A percentile compares a stretch with the other conserved stretches of the same genome.
These are phyloP conservation scores for Entamoeba invadens DNA, from an alignment of 208 protist genomes.

Conservation along the genomic window DNA sequence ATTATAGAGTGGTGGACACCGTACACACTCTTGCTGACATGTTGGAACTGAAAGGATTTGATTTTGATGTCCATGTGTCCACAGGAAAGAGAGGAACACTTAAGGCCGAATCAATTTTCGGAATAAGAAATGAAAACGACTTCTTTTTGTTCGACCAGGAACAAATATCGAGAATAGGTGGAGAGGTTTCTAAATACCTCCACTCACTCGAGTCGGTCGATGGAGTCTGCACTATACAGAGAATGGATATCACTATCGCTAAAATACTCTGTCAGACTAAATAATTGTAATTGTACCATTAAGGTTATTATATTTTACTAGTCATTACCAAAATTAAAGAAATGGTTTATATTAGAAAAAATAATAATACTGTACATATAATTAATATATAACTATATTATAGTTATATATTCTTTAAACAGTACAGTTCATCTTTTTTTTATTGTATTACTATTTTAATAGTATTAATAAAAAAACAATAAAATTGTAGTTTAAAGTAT, in stretches of 20 bases:
- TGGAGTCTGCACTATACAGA: not conserved
- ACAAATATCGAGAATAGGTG: not conserved
- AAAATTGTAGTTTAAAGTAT: no score
- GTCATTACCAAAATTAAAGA: no score
- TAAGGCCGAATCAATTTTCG: not conserved
- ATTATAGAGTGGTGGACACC: not conserved
- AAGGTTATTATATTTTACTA: no score
- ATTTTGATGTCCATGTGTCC: not conserved
- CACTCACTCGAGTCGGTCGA: not conserved
- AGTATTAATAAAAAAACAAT: no score
- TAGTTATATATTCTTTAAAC: no score
- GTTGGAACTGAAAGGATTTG: not conserved
- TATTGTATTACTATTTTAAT: no score
- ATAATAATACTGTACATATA: no score
- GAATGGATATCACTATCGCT: not conserved
- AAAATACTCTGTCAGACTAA: no score
- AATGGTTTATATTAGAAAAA: no score
- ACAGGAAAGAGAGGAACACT: not conserved
- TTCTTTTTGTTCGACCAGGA: not conserved
- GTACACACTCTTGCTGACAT: not conserved
- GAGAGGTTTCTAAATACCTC: not conserved
- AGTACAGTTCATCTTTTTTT: no score
- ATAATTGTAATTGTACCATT: no score
- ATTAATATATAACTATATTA: no score
- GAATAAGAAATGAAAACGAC: not conserved